A percentile compares a stretch with the other conserved stretches of the same genome.
Evolutionary conservation across 768 basidiomycete species (phyloP).

Genomic region (Xerocomus spinulosus): DNA sequence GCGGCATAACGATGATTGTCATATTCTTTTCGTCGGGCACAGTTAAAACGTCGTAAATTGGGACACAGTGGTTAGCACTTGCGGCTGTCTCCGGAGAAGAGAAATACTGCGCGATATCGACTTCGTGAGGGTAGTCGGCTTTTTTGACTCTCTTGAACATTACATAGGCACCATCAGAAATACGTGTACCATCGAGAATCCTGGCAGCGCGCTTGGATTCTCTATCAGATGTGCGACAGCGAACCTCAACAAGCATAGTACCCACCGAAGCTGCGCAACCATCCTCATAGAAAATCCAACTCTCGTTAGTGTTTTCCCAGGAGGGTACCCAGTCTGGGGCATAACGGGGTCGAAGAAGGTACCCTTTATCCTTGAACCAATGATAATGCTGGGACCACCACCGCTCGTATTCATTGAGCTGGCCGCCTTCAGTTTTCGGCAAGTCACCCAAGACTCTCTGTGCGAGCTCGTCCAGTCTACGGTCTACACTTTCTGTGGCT

Average conservation of each 20-base stretch:
- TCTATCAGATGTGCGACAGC: not conserved
- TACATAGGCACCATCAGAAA: conserved; percentile 26
- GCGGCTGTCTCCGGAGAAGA: not conserved
- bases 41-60: conserved; percentile 22
- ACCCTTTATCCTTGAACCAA: conserved; percentile 16
- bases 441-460: not conserved
- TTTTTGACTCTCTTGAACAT: conserved; percentile 26
- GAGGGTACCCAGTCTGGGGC: conserved; percentile 20
- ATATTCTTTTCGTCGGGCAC: not conserved
- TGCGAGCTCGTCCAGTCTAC: not conserved
- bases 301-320: conserved; percentile 9
- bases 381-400: conserved; percentile 13
- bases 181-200: conserved; percentile 28
- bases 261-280: conserved; percentile 2
- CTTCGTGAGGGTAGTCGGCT: conserved; percentile 24
- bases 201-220: conserved; percentile 8
- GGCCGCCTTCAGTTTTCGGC: not conserved
- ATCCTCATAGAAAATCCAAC: conserved; percentile 3
- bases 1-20: too few species aligned
- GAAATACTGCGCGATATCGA: conserved; percentile 27
- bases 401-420: conserved; percentile 3
- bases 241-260: not conserved
- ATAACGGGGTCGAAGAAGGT: conserved; percentile 18
- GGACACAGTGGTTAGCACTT: conserved; percentile 34
- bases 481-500: not conserved